Evolutionary conservation across 202 grass and related monocot genomes (phyloP).

Genomic region (Elaeis oleifera): DNA sequence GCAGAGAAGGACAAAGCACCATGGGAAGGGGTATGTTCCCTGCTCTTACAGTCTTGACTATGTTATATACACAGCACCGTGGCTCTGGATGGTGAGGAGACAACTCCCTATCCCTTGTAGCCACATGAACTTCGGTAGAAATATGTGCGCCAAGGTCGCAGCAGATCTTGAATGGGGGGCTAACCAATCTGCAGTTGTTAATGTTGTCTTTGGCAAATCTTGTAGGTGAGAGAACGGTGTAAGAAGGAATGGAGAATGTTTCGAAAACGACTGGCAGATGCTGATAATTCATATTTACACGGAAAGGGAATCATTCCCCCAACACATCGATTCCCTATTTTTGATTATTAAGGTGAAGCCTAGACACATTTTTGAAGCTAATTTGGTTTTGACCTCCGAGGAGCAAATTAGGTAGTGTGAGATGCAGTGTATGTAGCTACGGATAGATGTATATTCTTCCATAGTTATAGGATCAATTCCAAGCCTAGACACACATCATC

Average conservation of each 20-base stretch:
- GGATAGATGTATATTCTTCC: background rate
- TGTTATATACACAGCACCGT: background rate
- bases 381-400: background rate
- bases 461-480: background rate
- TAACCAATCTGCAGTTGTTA: slow-evolving; percentile 14
- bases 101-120: background rate
- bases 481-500: too few species aligned
- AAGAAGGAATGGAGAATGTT: slow-evolving; percentile 89
- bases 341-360: background rate
- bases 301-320: slow-evolving; percentile 51
- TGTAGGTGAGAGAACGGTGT: slow-evolving; percentile 73
- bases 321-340: slow-evolving; percentile 33
- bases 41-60: background rate
- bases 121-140: background rate
- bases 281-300: slow-evolving; percentile 74
- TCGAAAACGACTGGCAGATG: slow-evolving; percentile 58
- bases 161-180: background rate
- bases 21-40: slow-evolving; percentile 74
- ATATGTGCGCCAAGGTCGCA: background rate
- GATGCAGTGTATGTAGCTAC: background rate
- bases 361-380: too few species aligned
- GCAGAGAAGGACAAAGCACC: slow-evolving; percentile 61
- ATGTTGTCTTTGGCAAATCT: slow-evolving; percentile 2
- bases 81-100: background rate
- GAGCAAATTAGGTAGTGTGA: background rate